phyloP scores from a whole-genome alignment of 148 eudicot genomes.

The Cornus kousa region DNA sequence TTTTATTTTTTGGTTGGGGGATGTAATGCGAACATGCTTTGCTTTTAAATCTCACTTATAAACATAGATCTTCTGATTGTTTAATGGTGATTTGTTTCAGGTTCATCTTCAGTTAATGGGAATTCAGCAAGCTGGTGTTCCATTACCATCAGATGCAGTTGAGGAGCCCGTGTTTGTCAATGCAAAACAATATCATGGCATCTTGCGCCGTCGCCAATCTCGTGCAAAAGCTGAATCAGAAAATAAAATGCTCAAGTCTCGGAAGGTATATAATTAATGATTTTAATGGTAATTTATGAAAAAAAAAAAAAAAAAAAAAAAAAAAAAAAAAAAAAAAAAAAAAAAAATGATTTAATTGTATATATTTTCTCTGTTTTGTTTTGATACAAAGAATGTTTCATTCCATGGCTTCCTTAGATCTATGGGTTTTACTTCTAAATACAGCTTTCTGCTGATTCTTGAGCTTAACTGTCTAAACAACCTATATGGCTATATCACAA shows the following conservation, averaged over 20 bases:
- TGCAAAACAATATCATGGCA: constrained; percentile 86
- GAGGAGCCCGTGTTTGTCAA: constrained; percentile 84
- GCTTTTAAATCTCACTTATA: neutral
- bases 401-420: neutral
- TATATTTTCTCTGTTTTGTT: neutral
- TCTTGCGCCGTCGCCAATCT: constrained; percentile 72
- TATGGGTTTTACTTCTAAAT: neutral
- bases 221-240: constrained; percentile 82
- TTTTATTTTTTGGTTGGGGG: too few relatives aligned
- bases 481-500: neutral
- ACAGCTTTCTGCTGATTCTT: constrained; percentile 12
- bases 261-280: constrained; percentile 41
- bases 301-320: too few relatives aligned
- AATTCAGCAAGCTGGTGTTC: constrained; percentile 72
- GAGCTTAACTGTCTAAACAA: neutral
- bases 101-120: constrained; percentile 79
- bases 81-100: constrained; percentile 25
- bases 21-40: neutral
- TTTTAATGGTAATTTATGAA: neutral
- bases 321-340: too few relatives aligned
- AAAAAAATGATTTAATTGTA: neutral
- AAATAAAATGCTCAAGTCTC: constrained; percentile 47
- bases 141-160: constrained; percentile 65
- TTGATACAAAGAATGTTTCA: neutral
- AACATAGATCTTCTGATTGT: neutral